Evolutionary conservation across 78 protist species (phyloP), one percentile per base, ranked within the genome.

Genomic region (Dictyostelium capitatum): DNA sequence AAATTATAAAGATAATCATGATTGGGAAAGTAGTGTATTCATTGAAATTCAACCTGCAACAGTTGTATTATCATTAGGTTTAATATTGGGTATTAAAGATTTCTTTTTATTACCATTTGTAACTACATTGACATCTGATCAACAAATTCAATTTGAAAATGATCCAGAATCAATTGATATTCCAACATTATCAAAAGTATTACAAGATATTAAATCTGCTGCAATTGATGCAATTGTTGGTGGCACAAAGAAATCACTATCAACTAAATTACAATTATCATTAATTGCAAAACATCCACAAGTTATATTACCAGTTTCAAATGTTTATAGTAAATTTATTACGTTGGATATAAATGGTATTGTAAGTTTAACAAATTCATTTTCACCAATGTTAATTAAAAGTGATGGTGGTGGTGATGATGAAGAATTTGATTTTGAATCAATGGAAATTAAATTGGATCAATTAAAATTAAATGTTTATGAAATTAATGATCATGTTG

Each of bases 71-170:
- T 59, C 83, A 0, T 46, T 64, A 14, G 93, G 84, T 47, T 64
- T 77, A 6, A 57, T 87, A 12, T 37, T 87, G n/a, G 83, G 84
- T 32, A 59, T 87, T 4, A 87, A 87, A 51, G 93, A 87, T 78
- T 87, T 87, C 84, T 87, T 87, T 65, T 77, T 87, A 51, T 47
- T 87, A 15, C 93, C 93, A 64, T 87, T 87, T 51, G 43, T 43
- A n/a, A 37, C 69, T 30, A 72, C 67, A 57, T 64, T 84, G 11
- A 20, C 82, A 6, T 17, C 6, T 17, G 70, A 84, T 15, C 65
- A 30, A 54, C 25, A 20, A n/a, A 46, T 37, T 9, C 70, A 62
- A 62, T 37, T 37, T 37, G 43, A 37, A 37, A 3, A 1, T 37
- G 43, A 37, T 37, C 6, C 2, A 37, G 56, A 51, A 1, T 51